phyloP scores from a whole-genome alignment of 1,284 basidiomycete genomes.

The Gymnopus androsaceus region DNA sequence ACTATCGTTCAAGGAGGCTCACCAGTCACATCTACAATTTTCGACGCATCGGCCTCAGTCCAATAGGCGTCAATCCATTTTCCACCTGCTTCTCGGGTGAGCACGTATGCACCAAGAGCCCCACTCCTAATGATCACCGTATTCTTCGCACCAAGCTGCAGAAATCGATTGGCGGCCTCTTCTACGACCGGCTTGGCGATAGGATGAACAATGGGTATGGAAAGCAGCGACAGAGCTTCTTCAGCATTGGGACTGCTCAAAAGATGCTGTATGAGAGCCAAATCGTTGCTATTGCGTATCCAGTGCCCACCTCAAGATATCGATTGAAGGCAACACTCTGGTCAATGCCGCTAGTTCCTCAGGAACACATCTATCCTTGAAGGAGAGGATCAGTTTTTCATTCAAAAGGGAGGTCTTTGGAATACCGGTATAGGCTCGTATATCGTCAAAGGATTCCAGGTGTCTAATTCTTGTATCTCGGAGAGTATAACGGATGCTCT shows the following conservation, averaged over 20 bases:
- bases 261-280: constrained; percentile 6
- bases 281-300: neutral
- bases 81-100: constrained; percentile 42
- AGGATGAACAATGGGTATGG: constrained; percentile 41
- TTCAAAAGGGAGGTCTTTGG: constrained; percentile 1
- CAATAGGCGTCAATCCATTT: constrained; percentile 83
- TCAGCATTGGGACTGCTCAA: constrained; percentile 82
- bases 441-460: constrained; percentile 69
- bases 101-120: constrained; percentile 73
- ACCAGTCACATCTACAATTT: constrained; percentile 86
- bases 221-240: constrained; percentile 69
- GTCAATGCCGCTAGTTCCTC: constrained; percentile 73
- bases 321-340: constrained; percentile 60
- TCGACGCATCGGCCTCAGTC: constrained; percentile 43
- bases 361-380: constrained; percentile 76
- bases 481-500: constrained; percentile 70
- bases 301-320: constrained; percentile 61
- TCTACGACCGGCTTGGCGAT: constrained; percentile 57
- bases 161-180: constrained; percentile 58
- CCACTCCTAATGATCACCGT: constrained; percentile 79
- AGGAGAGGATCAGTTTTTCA: constrained; percentile 9
- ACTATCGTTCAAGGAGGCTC: constrained; percentile 17
- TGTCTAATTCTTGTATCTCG: constrained; percentile 54
- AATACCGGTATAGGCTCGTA: constrained; percentile 82
- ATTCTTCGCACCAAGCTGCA: constrained; percentile 58